These are phyloP conservation scores for Centrapalus pauciflorus DNA, from an alignment of 129 eudicot genomes.

Conservation along the genomic window DNA sequence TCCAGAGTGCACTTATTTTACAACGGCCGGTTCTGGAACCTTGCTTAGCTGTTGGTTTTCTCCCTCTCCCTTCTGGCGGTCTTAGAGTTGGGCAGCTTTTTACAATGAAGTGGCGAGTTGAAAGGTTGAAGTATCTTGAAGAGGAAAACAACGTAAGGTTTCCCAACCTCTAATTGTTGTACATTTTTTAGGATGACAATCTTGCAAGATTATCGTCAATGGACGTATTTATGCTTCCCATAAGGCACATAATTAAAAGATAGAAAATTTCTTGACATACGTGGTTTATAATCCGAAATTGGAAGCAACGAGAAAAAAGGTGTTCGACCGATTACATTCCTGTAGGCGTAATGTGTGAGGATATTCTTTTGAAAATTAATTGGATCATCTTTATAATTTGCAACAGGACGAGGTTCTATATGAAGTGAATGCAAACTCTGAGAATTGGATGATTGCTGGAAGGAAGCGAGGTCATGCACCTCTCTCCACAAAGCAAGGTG, in stretches of 20 bases:
- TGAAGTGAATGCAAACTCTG: slow-evolving; percentile 84
- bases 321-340: neutral
- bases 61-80: slow-evolving; percentile 84
- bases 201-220: too few species aligned
- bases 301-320: neutral
- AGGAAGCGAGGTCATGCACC: slow-evolving; percentile 84
- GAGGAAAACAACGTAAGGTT: slow-evolving; percentile 50
- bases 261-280: neutral
- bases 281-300: neutral
- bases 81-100: slow-evolving; percentile 92
- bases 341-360: neutral
- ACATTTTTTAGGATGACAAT: neutral
- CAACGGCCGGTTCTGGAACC: slow-evolving; percentile 96
- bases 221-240: neutral
- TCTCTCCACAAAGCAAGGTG: slow-evolving; percentile 85
- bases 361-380: neutral
- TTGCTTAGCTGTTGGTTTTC: slow-evolving; percentile 92
- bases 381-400: neutral
- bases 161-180: neutral
- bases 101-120: slow-evolving; percentile 92
- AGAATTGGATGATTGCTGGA: slow-evolving; percentile 99
- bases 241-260: neutral
- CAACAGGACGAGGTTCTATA: slow-evolving; percentile 71
- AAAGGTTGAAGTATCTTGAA: slow-evolving; percentile 64
- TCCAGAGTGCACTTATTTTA: slow-evolving; percentile 67